Evolutionary conservation across 345 rosid genomes (phyloP), one percentile per base, ranked within the genome.

Genomic region (Arabidopsis arenosa): DNA sequence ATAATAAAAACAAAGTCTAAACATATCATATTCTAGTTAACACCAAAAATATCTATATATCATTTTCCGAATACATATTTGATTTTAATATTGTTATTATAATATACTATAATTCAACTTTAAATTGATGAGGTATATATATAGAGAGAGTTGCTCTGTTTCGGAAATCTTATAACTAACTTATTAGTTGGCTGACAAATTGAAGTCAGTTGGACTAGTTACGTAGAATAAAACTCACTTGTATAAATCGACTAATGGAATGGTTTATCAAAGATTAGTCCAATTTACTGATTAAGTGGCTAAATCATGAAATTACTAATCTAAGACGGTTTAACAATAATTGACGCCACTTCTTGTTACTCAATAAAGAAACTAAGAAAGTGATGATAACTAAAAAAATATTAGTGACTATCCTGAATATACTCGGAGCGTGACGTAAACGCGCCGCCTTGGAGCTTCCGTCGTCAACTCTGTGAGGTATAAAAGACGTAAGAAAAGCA

Each of bases 391-490:
- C 10, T 13, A 5, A 44, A 4, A 11, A 12, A 44, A 28, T 28
- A 28, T 0, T 28, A 23, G 32, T 28, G 32, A 28, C 32, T 28
- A 28, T 28, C 55, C 30, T 39, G 0, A 32, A 5, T 32, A 14
- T n/a, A 2, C 0, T 44, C 9, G 43, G 78, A 56, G 66, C 66
- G 72, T 74, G 51, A 74, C 43, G 66, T 17, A 14, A 66, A 74
- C 78, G 66, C 72, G 71, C 71, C 48, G 30, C 64, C 56, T 12
- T 40, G 44, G 12, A 73, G 53, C 62, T 40, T 40, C 44, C 40
- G 48, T 14, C 45, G 39, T 33, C 45, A 58, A 5, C 21, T 10
- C 12, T 10, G 13, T 13, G 59, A 35, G 57, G 58, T 26, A 14
- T 28, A 30, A 60, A 72, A 49, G 30, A 48, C 43, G 69, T 66